Conservation (phyloP, 2,329 filamentous ascomycete species). For the Talaromyces sp. region DNA sequence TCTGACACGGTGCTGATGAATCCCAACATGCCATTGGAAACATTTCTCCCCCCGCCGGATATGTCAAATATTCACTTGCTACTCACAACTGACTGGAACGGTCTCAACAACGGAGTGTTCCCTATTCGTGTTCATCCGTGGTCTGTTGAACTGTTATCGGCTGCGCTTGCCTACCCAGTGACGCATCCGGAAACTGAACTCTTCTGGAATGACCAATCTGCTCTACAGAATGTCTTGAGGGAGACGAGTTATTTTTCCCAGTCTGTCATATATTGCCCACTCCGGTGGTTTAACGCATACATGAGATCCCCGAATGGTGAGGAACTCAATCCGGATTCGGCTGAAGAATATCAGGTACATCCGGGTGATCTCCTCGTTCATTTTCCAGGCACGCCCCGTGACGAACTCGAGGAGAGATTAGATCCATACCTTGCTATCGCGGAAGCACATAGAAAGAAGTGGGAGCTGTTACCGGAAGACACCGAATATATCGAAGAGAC, state of each 20-base stretch:
- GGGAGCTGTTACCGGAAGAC: slow-evolving; percentile 16
- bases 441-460: slow-evolving; percentile 14
- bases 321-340: slow-evolving; percentile 6
- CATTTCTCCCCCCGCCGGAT: slow-evolving; percentile 24
- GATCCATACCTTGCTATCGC: slow-evolving; percentile 17
- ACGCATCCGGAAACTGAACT: slow-evolving; percentile 13
- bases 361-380: slow-evolving; percentile 24
- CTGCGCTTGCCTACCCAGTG: slow-evolving; percentile 17
- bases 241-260: slow-evolving; percentile 7
- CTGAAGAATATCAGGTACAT: background rate
- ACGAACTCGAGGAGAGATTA: slow-evolving; percentile 16
- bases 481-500: slow-evolving; percentile 16
- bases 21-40: slow-evolving; percentile 20
- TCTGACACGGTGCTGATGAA: slow-evolving; percentile 26
- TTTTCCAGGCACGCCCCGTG: slow-evolving; percentile 19
- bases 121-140: slow-evolving; percentile 24
- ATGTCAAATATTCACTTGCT: slow-evolving; percentile 23
- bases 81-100: slow-evolving; percentile 22
- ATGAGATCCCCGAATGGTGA: slow-evolving; percentile 16
- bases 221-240: slow-evolving; percentile 5
- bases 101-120: slow-evolving; percentile 26
- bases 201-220: slow-evolving; percentile 15
- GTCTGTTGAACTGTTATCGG: slow-evolving; percentile 22
- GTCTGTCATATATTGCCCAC: slow-evolving; percentile 14
- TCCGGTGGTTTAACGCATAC: slow-evolving; percentile 21